A percentile compares a stretch with the other conserved stretches of the same genome.
phyloP scores from a whole-genome alignment of 495 filamentous ascomycete genomes.

The Pyronema domesticum region DNA sequence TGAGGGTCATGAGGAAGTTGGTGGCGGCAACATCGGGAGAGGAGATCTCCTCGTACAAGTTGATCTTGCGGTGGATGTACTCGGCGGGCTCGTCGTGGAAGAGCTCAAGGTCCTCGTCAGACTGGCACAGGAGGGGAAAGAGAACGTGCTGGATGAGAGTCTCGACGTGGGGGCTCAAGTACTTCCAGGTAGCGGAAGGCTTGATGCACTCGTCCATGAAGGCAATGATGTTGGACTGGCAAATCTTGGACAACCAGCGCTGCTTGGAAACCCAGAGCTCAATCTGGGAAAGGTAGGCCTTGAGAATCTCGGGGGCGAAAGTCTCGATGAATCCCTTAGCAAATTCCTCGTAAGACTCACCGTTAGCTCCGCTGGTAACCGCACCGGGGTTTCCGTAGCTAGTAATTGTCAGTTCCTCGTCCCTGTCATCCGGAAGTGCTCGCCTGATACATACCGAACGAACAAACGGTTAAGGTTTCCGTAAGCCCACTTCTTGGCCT shows the following conservation, averaged over 20 bases:
- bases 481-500: slow-evolving; percentile 98
- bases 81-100: slow-evolving; percentile 89
- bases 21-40: slow-evolving; percentile 91
- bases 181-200: slow-evolving; percentile 88
- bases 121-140: slow-evolving; percentile 86
- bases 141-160: slow-evolving; percentile 82
- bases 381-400: slow-evolving; percentile 78
- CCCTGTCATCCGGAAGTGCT: background rate
- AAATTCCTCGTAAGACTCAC: slow-evolving; percentile 53
- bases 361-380: slow-evolving; percentile 42
- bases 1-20: slow-evolving; percentile 86
- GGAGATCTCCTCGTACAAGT: slow-evolving; percentile 94
- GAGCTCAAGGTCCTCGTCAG: slow-evolving; percentile 79
- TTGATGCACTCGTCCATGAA: slow-evolving; percentile 92
- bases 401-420: background rate
- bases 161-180: slow-evolving; percentile 81
- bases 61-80: slow-evolving; percentile 89
- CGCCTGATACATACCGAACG: slow-evolving; percentile 46
- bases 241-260: slow-evolving; percentile 87
- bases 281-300: slow-evolving; percentile 77
- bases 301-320: slow-evolving; percentile 88
- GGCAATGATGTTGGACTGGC: slow-evolving; percentile 74
- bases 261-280: slow-evolving; percentile 93
- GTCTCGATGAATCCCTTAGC: slow-evolving; percentile 78
- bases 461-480: slow-evolving; percentile 91